Evolutionary conservation across 1,284 basidiomycete genomes (phyloP).

Genomic region (Cryptococcus sp.): DNA sequence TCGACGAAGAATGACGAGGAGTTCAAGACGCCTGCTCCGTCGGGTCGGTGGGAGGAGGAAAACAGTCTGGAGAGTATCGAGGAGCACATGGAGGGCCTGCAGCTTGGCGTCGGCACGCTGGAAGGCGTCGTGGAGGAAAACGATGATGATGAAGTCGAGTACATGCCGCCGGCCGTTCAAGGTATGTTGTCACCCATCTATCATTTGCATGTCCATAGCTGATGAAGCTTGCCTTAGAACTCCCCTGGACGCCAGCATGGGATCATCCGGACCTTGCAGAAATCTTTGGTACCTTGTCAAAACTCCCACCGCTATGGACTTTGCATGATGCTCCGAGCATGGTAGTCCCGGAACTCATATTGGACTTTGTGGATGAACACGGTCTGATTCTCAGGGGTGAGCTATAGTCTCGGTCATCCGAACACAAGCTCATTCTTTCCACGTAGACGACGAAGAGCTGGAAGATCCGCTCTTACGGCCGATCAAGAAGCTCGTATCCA

Average conservation of each 20-base stretch:
- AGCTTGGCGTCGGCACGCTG: conserved; percentile 12
- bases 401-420: neutral
- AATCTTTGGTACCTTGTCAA: conserved; percentile 18
- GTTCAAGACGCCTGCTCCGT: conserved; percentile 32
- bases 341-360: conserved; percentile 10
- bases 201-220: neutral
- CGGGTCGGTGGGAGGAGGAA: conserved; percentile 42
- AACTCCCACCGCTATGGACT: conserved; percentile 27
- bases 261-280: conserved; percentile 20
- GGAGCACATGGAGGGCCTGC: conserved; percentile 23
- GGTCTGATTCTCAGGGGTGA: conserved; percentile 17
- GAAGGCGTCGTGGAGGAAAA: conserved; percentile 27
- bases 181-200: conserved; percentile 20
- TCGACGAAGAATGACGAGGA: conserved; percentile 7
- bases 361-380: conserved; percentile 3
- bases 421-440: conserved; percentile 1
- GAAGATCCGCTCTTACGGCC: conserved; percentile 34
- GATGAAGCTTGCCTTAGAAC: neutral
- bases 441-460: conserved; percentile 29
- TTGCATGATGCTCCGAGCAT: conserved; percentile 7
- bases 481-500: neutral
- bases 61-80: conserved; percentile 38
- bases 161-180: conserved; percentile 39
- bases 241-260: conserved; percentile 31
- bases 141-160: conserved; percentile 36